Base-by-base conservation (phyloP, 169 alveolate genomes). In the Plasmodium billcollinsi region DNA sequence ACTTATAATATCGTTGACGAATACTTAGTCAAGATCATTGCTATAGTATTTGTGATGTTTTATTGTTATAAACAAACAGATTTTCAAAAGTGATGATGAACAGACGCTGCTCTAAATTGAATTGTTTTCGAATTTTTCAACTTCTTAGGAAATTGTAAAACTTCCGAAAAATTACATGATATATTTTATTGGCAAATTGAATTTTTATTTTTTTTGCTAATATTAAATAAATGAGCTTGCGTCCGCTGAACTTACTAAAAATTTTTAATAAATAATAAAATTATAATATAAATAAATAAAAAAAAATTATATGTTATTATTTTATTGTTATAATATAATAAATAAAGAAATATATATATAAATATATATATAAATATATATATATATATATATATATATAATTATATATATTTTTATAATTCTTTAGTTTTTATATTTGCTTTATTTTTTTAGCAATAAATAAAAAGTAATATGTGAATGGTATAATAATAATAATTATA, bases 1-100 rank as follows among this genome's bases (percentile, higher is more conserved):
- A 12, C 18, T 33, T 12, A 2, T 29, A 24, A 7, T 21, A 2
- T 9, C 59, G 74, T 56, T 83, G 91, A 83, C 91, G 91, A 83
- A 83, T 83, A 83, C 91, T 83, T 83, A 83, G 91, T 83, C 91
- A 83, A 83, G 91, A 83, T 83, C 91, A 83, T 83, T 83, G 91
- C 91, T 83, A 83, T 83, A 83, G 91, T 83, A 83, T 83, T 83
- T 83, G 80, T 67, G 80, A 83, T 83, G 91, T 83, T 83, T 83
- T 69, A 83, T 69, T 69, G 83, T 83, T 83, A 83, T 56, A 83
- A 83, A 67, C 12, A 15, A 83, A 83, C 91, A 70, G 91, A 83
- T 83, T 52, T 39, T 83, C 73, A 83, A 69, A 83, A 83, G 91
- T 83, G 91, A 83, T 83, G 91, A 83, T 83, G 91, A 83, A 69